Evolutionary conservation across 2,329 filamentous ascomycete genomes (phyloP), one percentile per base, ranked within the genome.

Genomic region (Pseudopithomyces chartarum): DNA sequence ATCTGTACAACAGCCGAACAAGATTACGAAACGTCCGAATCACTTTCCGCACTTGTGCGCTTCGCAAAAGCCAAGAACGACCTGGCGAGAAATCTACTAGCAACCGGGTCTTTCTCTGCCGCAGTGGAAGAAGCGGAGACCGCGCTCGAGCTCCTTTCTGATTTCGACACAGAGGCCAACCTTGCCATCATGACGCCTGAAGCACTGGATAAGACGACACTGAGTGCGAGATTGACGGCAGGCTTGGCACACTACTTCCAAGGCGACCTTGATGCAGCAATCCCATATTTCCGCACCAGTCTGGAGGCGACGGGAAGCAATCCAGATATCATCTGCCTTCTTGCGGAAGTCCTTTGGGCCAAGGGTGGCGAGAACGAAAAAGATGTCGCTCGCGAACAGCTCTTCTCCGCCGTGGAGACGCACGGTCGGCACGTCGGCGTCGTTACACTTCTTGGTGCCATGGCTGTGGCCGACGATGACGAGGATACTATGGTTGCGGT

Each of bases 301-400:
- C 81, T 98, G 7, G 82, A 88, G 54, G 92, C 96, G 71, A 92
- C 90, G 1, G 79, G 85, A 29, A 85, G 85, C 36, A 87, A 92
- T 59, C 90, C 93, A 0, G 92, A 97, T 69, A 89, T 94, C 1
- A 88, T 92, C 0, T 97, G 93, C 68, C 82, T 97, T 12, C 82
- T 98, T 12, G 90, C 93, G 0, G 92, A 98, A 75, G 90, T 98
- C 0, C 83, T 98, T 0, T 99, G 95, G 94, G 93, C 93, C 0
- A 92, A 91, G 62, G 92, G 91, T 8, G 87, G 87, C 0, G 85
- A 89, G 6, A 83, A 87, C 0, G 90, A 93, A 54, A 86, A 89
- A 45, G 86, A 88, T 48, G 87, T 90, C 59, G 93, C 94, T 15
- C 85, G 92, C 3, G 87, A 90, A 51, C 85, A 91, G 61, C 82